Evolutionary conservation across 2,329 filamentous ascomycete species (phyloP).

Genomic region (Monilinia vaccinii-corymbosi): DNA sequence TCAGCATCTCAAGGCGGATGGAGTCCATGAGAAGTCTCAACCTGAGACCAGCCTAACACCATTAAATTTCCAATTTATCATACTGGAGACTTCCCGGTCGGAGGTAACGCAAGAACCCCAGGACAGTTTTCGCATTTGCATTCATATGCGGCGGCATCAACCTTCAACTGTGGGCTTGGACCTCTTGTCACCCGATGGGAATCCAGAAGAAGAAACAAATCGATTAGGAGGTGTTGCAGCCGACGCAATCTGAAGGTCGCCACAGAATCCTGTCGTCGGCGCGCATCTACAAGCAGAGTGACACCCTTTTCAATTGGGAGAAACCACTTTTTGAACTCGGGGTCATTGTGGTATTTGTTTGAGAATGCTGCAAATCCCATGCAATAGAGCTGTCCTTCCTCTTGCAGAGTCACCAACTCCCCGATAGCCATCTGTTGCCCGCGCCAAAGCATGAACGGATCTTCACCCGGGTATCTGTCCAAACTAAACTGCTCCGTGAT

Average conservation of each 20-base stretch:
- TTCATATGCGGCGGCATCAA: conserved; percentile 15
- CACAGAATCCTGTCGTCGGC: conserved; percentile 1
- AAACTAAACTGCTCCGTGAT: conserved; percentile 17
- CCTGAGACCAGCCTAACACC: no score
- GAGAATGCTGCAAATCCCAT: conserved; percentile 21
- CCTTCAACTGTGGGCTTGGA: conserved; percentile 11
- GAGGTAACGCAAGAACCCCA: not conserved
- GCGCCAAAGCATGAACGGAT: conserved; percentile 25
- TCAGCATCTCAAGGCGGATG: not conserved
- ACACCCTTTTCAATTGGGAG: conserved; percentile 16
- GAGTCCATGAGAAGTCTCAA: not conserved
- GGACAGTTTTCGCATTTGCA: conserved; percentile 18
- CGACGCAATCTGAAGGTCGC: conserved; percentile 17
- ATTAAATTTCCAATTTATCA: not conserved
- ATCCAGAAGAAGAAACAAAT: conserved; percentile 19
- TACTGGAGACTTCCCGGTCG: conserved; percentile 12
- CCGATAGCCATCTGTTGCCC: conserved; percentile 26
- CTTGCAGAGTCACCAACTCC: conserved; percentile 20
- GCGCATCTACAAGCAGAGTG: conserved; percentile 10
- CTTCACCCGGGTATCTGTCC: conserved; percentile 12
- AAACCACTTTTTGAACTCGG: conserved; percentile 17
- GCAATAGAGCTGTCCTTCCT: conserved; percentile 19
- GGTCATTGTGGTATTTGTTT: conserved; percentile 14
- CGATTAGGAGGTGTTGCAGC: conserved; percentile 18
- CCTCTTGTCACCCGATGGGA: conserved; percentile 3